Evolutionary conservation across 2,329 filamentous ascomycete species (phyloP).

Genomic region (Epichloe aotearoae): DNA sequence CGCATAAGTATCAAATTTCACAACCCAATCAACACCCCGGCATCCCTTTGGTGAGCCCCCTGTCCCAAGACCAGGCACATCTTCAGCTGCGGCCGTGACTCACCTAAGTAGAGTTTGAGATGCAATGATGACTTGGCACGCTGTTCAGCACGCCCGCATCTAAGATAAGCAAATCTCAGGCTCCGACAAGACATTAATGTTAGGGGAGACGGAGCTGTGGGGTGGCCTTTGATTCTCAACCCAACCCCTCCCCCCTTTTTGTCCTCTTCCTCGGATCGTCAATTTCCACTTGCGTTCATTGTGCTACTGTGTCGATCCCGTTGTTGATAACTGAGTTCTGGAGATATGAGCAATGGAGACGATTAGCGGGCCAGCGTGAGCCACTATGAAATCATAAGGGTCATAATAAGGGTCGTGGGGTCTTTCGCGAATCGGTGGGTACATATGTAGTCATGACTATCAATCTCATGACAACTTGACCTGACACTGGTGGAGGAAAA

Average conservation of each 20-base stretch:
- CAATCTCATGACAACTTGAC: no score
- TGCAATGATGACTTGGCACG: neutral
- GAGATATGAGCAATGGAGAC: constrained; percentile 3
- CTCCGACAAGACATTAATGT: no score
- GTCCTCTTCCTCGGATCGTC: no score
- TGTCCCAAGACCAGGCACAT: neutral
- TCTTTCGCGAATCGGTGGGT: neutral
- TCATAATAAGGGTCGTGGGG: constrained; percentile 3
- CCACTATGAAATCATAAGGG: constrained; percentile 4
- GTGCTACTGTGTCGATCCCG: neutral
- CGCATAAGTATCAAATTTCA: neutral
- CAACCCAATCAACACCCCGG: constrained; percentile 1
- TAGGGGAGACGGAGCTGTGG: no score
- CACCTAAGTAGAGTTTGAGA: neutral
- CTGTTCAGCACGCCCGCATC: neutral
- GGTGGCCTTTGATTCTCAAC: no score
- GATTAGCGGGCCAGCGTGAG: constrained; percentile 2
- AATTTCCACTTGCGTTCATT: neutral
- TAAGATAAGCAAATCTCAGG: no score
- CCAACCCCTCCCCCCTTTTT: no score
- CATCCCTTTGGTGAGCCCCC: neutral
- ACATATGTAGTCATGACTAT: neutral
- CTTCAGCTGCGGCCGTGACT: neutral
- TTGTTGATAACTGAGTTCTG: neutral
- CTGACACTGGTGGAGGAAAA: neutral